Base-by-base conservation (phyloP, 495 filamentous ascomycete species). In the Talaromyces trachyspermus region DNA sequence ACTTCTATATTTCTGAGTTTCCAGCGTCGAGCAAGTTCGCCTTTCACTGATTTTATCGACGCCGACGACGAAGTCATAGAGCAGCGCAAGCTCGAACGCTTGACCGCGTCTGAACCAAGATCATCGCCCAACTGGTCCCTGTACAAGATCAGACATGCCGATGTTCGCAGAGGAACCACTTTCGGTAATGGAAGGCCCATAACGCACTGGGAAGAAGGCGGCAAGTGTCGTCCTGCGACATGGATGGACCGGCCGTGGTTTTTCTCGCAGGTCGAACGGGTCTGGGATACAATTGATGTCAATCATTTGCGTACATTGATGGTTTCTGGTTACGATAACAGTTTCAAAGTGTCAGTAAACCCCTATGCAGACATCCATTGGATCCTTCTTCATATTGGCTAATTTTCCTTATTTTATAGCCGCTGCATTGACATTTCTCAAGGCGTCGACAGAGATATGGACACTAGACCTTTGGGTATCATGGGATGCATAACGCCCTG, bases 381-480 rank as follows among this genome's bases (percentile, higher is more conserved):
- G n/a, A n/a, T n/a, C n/a, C n/a, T n/a, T n/a, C n/a, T n/a, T n/a
- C n/a, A n/a, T n/a, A n/a, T n/a, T n/a, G n/a, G n/a, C n/a, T 38
- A 40, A 12, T 10, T 30, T n/a, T 32, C 35, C 1, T 22, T 17
- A 17, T 49, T 26, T 2, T 35, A 9, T 48, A 80, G 76, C 49
- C 66, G 72, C 17, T 70, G 73, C 45, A 71, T 77, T 42, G 86
- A 95, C 41, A 58, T 88, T 1, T 88, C 86, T 14, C 88, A 95
- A 56, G 90, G 89, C 50, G 66, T 86, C 14, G 84, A 86, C 51
- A 73, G 83, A 14, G 68, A 68, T 25, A 65, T 55, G 3, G 75
- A 81, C 46, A 51, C 25, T 24, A 65, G 66, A 3, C 64, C 68
- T 0, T 64, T 61, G 39, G 87, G 87, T 0, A 74, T 89, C 14